A percentile compares a stretch with the other conserved stretches of the same genome.
These are phyloP conservation scores for Geotrichum phurueaensis DNA, from an alignment of 1,139 yeast genomes.

Conservation along the genomic window DNA sequence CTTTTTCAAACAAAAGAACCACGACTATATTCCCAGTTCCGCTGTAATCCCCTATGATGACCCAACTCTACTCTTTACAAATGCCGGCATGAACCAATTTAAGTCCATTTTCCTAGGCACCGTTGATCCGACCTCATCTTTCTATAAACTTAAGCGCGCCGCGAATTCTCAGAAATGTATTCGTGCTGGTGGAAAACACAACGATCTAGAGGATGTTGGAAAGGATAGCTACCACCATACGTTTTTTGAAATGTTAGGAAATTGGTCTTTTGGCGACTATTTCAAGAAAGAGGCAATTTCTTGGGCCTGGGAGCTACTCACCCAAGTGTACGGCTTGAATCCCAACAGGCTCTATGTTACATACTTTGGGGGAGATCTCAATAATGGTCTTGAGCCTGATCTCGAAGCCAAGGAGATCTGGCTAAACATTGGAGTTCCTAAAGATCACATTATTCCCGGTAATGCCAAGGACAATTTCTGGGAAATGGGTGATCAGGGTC, in stretches of 20 bases:
- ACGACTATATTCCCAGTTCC: constrained; percentile 82
- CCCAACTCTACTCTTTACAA: constrained; percentile 90
- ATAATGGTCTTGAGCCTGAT: constrained; percentile 81
- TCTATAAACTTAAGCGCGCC: constrained; percentile 78
- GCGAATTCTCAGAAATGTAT: constrained; percentile 96
- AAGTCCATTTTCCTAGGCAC: constrained; percentile 96
- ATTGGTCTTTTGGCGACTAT: constrained; percentile 99
- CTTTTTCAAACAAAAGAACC: constrained; percentile 62
- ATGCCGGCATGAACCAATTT: constrained; percentile 98
- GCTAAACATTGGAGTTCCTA: constrained; percentile 81
- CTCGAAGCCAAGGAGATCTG: constrained; percentile 86
- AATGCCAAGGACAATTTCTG: constrained; percentile 87
- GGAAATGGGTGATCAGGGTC: constrained; percentile 99
- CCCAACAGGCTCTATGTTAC: constrained; percentile 83
- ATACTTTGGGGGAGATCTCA: constrained; percentile 87
- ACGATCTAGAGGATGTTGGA: constrained; percentile 97
- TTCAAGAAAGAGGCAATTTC: constrained; percentile 89
- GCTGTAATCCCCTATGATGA: constrained; percentile 97
- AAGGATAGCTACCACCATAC: constrained; percentile 97
- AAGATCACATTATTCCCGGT: constrained; percentile 91
- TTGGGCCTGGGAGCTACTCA: constrained; percentile 86
- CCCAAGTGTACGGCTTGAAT: constrained; percentile 73
- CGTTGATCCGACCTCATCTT: constrained; percentile 88
- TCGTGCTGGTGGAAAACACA: constrained; percentile 99
- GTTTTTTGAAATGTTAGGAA: constrained; percentile 97